Evolutionary conservation across 2,329 filamentous ascomycete genomes (phyloP), one percentile per base, ranked within the genome.

Genomic region (Chrysosporium queenslandicum): DNA sequence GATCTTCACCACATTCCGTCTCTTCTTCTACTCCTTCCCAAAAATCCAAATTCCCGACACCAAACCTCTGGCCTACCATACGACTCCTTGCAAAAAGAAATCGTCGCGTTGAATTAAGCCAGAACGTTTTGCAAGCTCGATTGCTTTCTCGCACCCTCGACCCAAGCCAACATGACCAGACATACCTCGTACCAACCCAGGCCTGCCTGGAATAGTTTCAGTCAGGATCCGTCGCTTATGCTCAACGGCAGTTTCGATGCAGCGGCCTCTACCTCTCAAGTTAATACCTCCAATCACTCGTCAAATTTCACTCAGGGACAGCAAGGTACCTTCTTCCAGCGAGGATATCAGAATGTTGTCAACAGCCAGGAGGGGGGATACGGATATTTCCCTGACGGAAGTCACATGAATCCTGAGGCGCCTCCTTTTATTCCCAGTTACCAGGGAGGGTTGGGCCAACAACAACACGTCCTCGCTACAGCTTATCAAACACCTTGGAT

Each of bases 391-490:
- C 36, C 9, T 47, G 41, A 16, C 20, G 3, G 21, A 39, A 37
- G 50, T 47, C 50, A 47, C 42, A 40, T 52, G 50, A 52, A 52
- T 27, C 50, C 50, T 14, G 34, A 46, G 41, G 50, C 50, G 4
- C 18, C 42, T 32, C 43, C 34, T 30, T 52, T 52, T 52, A 23
- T 46, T 2, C 36, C 50, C 47, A 9, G 43, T 16, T 23, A 40
- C 50, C 36, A 46, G 27, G 29, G 16, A 37, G 20, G 18, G 46
- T 40, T 20, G 39, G 23, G 37, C 21, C 21, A 50, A 21, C 41
- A 39, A 23, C 25, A 51, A 43, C 39, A 18, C 49, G 20, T 25
- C 12, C 49, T 9, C 16, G 39, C 27, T 40, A 18, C 21, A 3
- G 20, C 5, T 34, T 18, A 8, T 12, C 46, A 40, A 32, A 27